Evolutionary conservation across 2,329 filamentous ascomycete species (phyloP), one percentile per base, ranked within the genome.

Genomic region (Colletotrichum melonis): DNA sequence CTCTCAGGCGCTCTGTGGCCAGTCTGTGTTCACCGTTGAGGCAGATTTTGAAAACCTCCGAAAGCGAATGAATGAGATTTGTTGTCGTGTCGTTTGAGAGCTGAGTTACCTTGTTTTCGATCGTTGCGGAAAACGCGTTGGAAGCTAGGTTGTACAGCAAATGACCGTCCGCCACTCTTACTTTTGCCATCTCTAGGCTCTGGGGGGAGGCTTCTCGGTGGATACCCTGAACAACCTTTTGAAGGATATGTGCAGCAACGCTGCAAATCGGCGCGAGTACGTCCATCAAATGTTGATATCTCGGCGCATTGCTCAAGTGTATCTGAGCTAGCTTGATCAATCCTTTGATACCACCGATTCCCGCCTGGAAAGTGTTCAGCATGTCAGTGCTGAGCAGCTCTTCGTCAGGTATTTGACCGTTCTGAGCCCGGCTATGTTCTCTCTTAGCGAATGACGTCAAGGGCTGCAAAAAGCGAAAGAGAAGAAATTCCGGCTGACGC

Each of bases 101-200:
- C 62, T 84, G 84, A 11, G 88, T 90, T 55, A 88, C 84, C 68
- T 87, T 86, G 76, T 89, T 91, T 24, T 91, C 88, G 56, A 91
- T 85, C 67, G 88, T 83, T 4, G 76, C 76, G 4, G 82, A 81
- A 19, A 92, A 77, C 5, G 84, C 83, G 6, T 76, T 76, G 1
- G 87, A 85, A 49, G 86, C 82, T 12, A 80, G 74, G 22, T 79
- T 78, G 76, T 87, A 91, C 32, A 87, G 82, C 2, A 80, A 75
- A 67, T 88, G 81, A 0, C 84, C 86, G 55, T 82, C 75, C 69
- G 76, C 80, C 70, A 89, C 74, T 54, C 82, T 81, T 24, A 80
- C 77, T 60, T 78, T 80, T 22, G 79, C 78, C 4, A 79, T 79
- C 0, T 81, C 78, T 16, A 73, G 24, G 30, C 49, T 69, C 42